phyloP scores from a whole-genome alignment of 768 basidiomycete species.

The Gyrodon lividus region DNA sequence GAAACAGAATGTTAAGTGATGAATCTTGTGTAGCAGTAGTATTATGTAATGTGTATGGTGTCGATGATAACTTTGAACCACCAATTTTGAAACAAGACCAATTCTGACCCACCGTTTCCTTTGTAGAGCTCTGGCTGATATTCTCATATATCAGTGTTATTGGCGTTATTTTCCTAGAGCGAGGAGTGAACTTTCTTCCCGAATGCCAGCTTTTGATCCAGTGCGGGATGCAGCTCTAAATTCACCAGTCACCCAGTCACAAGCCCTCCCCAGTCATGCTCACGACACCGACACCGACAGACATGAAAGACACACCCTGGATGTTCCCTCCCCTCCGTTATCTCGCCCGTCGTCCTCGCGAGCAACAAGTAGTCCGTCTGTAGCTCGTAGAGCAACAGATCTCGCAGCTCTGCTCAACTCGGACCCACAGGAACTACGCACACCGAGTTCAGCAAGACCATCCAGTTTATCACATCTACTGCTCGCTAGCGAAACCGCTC shows the following conservation, averaged over 20 bases:
- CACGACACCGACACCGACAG: slow-evolving; percentile 28
- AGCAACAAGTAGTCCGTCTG: slow-evolving; percentile 43
- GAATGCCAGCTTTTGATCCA: slow-evolving; percentile 67
- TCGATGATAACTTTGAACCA: slow-evolving; percentile 14
- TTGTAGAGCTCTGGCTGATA: slow-evolving; percentile 10
- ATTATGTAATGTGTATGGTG: slow-evolving; percentile 17
- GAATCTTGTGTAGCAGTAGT: slow-evolving; percentile 2
- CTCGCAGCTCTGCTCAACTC: slow-evolving; percentile 76
- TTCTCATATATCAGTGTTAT: not conserved
- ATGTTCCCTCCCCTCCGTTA: slow-evolving; percentile 37
- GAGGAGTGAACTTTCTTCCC: not conserved
- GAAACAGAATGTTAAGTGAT: not conserved
- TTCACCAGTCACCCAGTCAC: slow-evolving; percentile 58
- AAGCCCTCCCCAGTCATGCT: slow-evolving; percentile 31
- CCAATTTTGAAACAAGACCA: not conserved
- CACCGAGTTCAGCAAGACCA: slow-evolving; percentile 36
- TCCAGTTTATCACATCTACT: slow-evolving; percentile 46
- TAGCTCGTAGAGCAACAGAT: slow-evolving; percentile 66
- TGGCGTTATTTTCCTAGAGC: not conserved
- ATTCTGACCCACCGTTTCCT: not conserved
- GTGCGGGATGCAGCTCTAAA: slow-evolving; percentile 85
- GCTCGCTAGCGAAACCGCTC: slow-evolving; percentile 25
- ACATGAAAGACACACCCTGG: slow-evolving; percentile 27
- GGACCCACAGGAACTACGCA: slow-evolving; percentile 41
- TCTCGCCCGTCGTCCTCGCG: slow-evolving; percentile 37